Percentiles rank a stretch among this genome's conserved stretches.
Conservation (phyloP, 495 filamentous ascomycete genomes). For the Annulohypoxylon maeteangense region DNA sequence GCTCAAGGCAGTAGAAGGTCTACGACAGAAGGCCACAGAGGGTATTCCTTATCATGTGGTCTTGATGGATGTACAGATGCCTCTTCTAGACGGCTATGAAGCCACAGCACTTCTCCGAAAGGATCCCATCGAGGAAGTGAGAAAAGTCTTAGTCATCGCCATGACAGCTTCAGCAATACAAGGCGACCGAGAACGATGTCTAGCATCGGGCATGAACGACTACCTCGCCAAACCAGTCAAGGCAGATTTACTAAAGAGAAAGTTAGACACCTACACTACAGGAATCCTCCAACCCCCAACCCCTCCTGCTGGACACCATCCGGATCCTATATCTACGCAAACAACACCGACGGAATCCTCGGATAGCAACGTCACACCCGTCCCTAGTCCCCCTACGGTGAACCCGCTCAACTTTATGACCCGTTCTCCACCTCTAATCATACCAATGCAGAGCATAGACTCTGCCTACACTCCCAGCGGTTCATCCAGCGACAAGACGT, state of each 20-base stretch:
- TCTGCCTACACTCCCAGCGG: slow-evolving; percentile 11
- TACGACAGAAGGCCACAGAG: slow-evolving; percentile 73
- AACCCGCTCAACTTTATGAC: slow-evolving; percentile 10
- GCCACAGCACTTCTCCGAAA: slow-evolving; percentile 82
- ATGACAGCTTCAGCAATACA: slow-evolving; percentile 95
- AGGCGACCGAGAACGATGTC: slow-evolving; percentile 90
- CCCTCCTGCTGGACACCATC: slow-evolving; percentile 28
- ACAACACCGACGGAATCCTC: slow-evolving; percentile 8
- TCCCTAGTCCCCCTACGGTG: slow-evolving; percentile 18
- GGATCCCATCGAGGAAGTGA: slow-evolving; percentile 76
- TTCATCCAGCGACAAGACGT: slow-evolving; percentile 27
- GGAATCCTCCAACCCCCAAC: slow-evolving; percentile 44
- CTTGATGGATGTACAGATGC: slow-evolving; percentile 97
- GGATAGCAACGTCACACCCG: slow-evolving; percentile 16
- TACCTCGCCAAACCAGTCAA: slow-evolving; percentile 93
- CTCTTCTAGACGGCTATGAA: slow-evolving; percentile 91
- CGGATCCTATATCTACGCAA: slow-evolving; percentile 29
- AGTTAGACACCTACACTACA: slow-evolving; percentile 72
- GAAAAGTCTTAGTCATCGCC: slow-evolving; percentile 84
- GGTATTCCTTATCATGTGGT: slow-evolving; percentile 81
- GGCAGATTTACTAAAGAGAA: slow-evolving; percentile 75
- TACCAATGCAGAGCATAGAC: slow-evolving; percentile 22
- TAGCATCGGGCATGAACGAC: slow-evolving; percentile 94
- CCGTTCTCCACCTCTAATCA: slow-evolving; percentile 18
- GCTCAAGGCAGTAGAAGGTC: slow-evolving; percentile 83